phyloP scores from a whole-genome alignment of 2,329 filamentous ascomycete species.

The Pseudopyricularia javanii region DNA sequence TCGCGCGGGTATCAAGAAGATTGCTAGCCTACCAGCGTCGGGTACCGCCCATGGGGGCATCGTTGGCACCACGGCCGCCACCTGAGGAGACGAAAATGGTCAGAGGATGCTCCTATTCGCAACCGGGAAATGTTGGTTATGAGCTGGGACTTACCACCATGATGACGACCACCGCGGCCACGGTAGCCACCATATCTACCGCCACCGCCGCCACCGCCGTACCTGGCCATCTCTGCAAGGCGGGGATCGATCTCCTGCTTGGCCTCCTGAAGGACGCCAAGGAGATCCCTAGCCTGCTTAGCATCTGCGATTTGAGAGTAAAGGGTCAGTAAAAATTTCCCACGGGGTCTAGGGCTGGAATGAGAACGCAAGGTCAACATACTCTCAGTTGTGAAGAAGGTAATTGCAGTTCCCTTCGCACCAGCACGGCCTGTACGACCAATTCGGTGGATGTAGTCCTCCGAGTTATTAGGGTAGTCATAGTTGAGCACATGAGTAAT shows the following conservation, averaged over 20 bases:
- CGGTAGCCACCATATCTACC: constrained; percentile 63
- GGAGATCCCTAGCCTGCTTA: constrained; percentile 93
- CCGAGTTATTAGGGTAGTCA: constrained; percentile 98
- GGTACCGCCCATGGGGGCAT: constrained; percentile 30
- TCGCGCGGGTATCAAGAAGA: background rate
- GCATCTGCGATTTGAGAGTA: constrained; percentile 44
- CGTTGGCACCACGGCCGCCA: constrained; percentile 23
- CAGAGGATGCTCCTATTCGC: background rate
- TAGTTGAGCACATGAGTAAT: constrained; percentile 99
- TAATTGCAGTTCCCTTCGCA: constrained; percentile 90
- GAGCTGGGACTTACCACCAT: constrained; percentile 32
- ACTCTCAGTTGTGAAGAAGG: constrained; percentile 99
- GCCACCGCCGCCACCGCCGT: constrained; percentile 69
- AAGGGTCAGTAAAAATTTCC: constrained; percentile 20
- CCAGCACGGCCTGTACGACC: constrained; percentile 94
- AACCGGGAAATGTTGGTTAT: constrained; percentile 18
- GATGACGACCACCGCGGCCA: constrained; percentile 35
- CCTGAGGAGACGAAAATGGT: background rate
- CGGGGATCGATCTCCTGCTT: constrained; percentile 97
- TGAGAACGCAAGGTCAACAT: constrained; percentile 37
- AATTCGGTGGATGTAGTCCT: constrained; percentile 96
- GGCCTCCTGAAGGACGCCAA: constrained; percentile 83
- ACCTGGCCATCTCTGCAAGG: constrained; percentile 91
- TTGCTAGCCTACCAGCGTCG: constrained; percentile 33
- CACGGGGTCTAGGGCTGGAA: background rate